These are phyloP conservation scores for Suillus subluteus DNA, from an alignment of 768 basidiomycete genomes.

Conservation along the genomic window DNA sequence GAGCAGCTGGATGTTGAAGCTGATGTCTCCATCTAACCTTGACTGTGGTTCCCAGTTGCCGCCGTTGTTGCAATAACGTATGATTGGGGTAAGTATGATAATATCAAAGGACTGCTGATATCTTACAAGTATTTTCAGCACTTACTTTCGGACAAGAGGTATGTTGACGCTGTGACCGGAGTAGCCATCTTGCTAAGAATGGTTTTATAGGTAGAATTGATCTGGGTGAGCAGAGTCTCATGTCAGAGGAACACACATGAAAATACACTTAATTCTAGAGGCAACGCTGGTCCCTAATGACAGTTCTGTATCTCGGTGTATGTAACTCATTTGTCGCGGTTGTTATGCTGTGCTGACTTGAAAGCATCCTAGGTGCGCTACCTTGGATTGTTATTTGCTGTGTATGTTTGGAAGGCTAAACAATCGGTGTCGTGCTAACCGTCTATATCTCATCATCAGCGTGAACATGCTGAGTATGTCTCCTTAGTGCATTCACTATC, in stretches of 20 bases:
- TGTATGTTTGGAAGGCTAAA: not conserved
- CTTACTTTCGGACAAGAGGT: not conserved
- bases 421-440: fast-evolving
- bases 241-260: no score
- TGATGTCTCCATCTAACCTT: no score
- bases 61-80: not conserved
- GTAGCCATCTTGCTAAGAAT: not conserved
- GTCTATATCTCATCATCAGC: not conserved
- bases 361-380: no score
- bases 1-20: not conserved
- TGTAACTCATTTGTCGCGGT: no score
- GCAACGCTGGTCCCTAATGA: no score
- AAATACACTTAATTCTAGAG: no score
- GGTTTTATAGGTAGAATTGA: not conserved
- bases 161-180: not conserved
- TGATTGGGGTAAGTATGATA: not conserved
- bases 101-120: not conserved
- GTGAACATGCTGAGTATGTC: fast-evolving
- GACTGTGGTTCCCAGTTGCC: not conserved
- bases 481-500: not conserved
- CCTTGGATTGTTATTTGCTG: no score
- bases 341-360: no score
- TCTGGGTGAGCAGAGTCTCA: no score
- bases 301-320: no score
- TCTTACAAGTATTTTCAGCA: not conserved